Percentiles rank a stretch among this genome's conserved stretches.
Conservation (phyloP, 2,329 filamentous ascomycete genomes). For the Grosmannia serpens region DNA sequence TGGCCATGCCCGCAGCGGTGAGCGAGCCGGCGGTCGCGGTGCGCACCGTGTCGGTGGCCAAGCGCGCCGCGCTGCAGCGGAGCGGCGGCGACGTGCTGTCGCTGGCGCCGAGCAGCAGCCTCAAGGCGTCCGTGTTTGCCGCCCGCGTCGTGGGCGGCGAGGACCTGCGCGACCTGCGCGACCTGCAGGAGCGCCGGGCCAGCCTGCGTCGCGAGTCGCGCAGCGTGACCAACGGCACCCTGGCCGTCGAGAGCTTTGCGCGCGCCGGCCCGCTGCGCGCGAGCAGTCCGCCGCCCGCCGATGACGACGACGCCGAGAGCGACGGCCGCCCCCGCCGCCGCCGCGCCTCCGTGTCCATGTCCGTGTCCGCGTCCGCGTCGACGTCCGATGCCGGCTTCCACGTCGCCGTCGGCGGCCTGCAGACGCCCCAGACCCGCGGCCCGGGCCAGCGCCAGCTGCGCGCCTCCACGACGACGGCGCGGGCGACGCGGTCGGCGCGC, state of each 20-base stretch:
- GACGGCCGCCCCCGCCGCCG: too few relatives aligned
- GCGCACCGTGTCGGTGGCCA: constrained; percentile 5
- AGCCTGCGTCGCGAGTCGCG: constrained; percentile 18
- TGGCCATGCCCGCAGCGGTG: constrained; percentile 9
- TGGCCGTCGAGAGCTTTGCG: constrained; percentile 26
- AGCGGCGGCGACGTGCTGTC: constrained; percentile 3
- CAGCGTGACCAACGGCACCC: constrained; percentile 23
- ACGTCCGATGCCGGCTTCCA: neutral
- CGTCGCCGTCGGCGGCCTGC: neutral
- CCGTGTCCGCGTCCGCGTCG: constrained; percentile 5
- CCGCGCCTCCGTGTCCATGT: neutral
- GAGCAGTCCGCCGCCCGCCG: neutral
- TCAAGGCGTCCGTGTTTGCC: neutral
- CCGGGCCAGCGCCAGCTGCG: constrained; percentile 12
- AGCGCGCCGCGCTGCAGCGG: constrained; percentile 5
- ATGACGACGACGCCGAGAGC: neutral
- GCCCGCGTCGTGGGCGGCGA: neutral
- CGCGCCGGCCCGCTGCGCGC: constrained; percentile 15
- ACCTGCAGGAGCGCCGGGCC: constrained; percentile 11
- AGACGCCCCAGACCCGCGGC: constrained; percentile 3
- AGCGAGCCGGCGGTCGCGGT: constrained; percentile 6
- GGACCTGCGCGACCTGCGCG: neutral
- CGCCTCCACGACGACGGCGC: constrained; percentile 21
- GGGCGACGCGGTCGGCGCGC: constrained; percentile 34
- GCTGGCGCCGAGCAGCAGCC: neutral